These are phyloP conservation scores for Psidium friedrichsthalianum DNA, from an alignment of 345 rosid species.

Conservation along the genomic window DNA sequence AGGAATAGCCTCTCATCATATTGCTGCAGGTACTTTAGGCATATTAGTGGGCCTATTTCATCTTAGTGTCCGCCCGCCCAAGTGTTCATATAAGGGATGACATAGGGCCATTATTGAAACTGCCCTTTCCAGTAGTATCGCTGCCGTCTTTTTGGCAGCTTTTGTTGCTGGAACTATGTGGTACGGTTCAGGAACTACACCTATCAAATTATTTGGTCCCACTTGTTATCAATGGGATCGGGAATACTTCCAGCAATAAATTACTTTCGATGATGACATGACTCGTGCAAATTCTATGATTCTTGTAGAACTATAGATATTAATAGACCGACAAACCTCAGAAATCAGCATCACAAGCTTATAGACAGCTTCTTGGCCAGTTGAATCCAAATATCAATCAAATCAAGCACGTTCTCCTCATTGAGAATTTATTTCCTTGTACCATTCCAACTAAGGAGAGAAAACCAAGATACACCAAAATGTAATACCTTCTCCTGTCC, in stretches of 20 bases:
- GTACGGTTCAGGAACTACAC: conserved; percentile 5
- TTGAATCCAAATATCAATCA: not conserved
- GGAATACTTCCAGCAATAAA: not conserved
- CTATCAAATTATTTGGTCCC: conserved; percentile 1
- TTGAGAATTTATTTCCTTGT: not conserved
- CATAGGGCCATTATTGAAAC: not conserved
- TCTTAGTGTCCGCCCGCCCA: not conserved
- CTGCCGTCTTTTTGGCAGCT: not conserved
- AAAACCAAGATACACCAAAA: not conserved
- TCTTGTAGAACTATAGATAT: not conserved
- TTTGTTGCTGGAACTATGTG: conserved; percentile 1
- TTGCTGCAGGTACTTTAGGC: not conserved
- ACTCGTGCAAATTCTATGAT: not conserved
- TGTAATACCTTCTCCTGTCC: conserved; percentile 72
- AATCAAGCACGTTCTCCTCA: not conserved
- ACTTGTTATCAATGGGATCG: not conserved
- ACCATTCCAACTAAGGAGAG: not conserved
- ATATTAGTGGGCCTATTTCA: not conserved
- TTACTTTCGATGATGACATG: not conserved
- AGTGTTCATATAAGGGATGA: not conserved
- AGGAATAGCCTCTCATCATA: not conserved
- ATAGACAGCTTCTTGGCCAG: not conserved
- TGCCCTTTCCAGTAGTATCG: not conserved
- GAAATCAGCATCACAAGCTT: not conserved
- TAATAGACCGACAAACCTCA: not conserved